These are phyloP conservation scores for Metschnikowia picachoensis DNA, from an alignment of 805 yeast species.

Conservation along the genomic window DNA sequence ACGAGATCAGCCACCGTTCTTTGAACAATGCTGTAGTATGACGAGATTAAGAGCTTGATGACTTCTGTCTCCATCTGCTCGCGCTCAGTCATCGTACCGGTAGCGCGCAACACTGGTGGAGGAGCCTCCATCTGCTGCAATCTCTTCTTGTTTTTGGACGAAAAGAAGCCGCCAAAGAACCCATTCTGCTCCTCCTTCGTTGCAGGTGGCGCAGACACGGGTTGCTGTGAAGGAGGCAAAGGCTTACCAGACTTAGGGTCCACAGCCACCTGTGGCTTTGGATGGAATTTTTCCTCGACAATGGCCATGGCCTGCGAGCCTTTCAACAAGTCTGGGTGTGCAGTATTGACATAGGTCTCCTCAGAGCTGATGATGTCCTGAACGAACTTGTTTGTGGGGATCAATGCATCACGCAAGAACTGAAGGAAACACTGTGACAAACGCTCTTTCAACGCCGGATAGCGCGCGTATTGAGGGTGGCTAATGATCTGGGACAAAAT, in stretches of 20 bases:
- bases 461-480: constrained; percentile 79
- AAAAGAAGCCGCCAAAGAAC: constrained; percentile 93
- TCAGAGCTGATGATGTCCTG: constrained; percentile 79
- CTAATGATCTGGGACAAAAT: constrained; percentile 79
- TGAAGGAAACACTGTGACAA: constrained; percentile 75
- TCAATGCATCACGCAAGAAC: constrained; percentile 70
- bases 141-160: constrained; percentile 88
- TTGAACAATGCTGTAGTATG: constrained; percentile 89
- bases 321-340: constrained; percentile 92
- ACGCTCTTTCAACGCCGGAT: constrained; percentile 87
- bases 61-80: constrained; percentile 97
- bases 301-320: constrained; percentile 94
- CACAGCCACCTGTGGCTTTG: constrained; percentile 67
- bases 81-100: constrained; percentile 89
- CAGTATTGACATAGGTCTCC: constrained; percentile 93
- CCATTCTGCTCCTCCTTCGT: constrained; percentile 58
- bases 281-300: constrained; percentile 83
- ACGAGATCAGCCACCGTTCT: constrained; percentile 89
- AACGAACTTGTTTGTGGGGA: constrained; percentile 85
- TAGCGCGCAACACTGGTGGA: constrained; percentile 89
- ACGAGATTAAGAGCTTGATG: constrained; percentile 82
- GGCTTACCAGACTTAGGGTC: constrained; percentile 92
- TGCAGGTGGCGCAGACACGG: constrained; percentile 24
- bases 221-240: constrained; percentile 43
- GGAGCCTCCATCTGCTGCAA: constrained; percentile 97